A percentile compares a stretch with the other conserved stretches of the same genome.
Evolutionary conservation across 2,329 filamentous ascomycete species (phyloP).

Genomic region (Thielaviopsis ethacetica): DNA sequence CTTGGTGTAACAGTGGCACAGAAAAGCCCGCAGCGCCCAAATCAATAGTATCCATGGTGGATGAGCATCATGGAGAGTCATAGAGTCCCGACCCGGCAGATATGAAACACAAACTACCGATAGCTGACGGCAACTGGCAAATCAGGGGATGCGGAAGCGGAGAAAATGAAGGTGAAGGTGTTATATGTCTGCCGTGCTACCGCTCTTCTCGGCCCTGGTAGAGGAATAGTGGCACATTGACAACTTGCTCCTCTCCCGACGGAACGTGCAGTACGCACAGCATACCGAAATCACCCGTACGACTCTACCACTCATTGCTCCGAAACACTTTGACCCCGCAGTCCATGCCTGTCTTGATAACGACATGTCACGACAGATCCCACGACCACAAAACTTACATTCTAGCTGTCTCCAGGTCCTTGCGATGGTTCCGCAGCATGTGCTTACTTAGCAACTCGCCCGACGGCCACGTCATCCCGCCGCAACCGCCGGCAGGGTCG

Average conservation of each 20-base stretch:
- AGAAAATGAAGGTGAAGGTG: neutral
- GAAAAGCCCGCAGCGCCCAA: neutral
- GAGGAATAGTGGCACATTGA: neutral
- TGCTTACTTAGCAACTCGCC: slow-evolving; percentile 80
- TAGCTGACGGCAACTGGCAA: neutral
- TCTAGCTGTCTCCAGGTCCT: slow-evolving; percentile 46
- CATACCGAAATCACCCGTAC: neutral
- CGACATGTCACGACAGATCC: neutral
- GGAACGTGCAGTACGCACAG: neutral
- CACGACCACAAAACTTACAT: slow-evolving; percentile 42
- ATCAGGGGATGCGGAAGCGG: neutral
- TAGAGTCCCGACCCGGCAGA: neutral
- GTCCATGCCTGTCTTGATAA: neutral
- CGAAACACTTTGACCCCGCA: neutral
- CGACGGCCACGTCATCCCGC: slow-evolving; percentile 87
- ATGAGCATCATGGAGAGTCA: neutral
- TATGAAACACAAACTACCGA: neutral
- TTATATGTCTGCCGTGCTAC: neutral
- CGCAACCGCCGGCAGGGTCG: slow-evolving; percentile 75
- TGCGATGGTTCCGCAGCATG: slow-evolving; percentile 56
- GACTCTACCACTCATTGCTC: neutral
- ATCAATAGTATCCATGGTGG: neutral
- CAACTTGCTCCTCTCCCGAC: neutral
- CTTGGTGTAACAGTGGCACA: neutral
- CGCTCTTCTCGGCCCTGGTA: neutral